Evolutionary conservation across 169 alveolate genomes (phyloP), one percentile per base, ranked within the genome.

Genomic region (Sarcocystis neurona): DNA sequence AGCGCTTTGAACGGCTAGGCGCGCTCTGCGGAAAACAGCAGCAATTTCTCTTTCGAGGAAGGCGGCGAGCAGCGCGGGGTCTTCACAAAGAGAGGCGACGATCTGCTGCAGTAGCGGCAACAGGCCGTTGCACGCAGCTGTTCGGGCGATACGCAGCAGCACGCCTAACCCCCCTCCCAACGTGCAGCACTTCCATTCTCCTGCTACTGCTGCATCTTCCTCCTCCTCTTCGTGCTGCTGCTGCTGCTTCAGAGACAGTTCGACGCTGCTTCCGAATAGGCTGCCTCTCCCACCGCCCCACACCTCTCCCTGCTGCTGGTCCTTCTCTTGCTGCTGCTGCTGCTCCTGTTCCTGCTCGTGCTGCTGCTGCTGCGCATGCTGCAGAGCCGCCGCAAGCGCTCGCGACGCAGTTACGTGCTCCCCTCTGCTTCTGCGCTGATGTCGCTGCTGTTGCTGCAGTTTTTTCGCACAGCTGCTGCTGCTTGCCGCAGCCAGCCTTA

Each of bases 161-260:
- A 87, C 79, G 37, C 91, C 91, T 23, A 87, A 44, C 46, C 91
- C 88, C 70, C 91, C 84, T 39, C 89, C 91, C 50, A 48, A 20
- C 30, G 82, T 18, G 18, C 41, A 70, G 27, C 47, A 18, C 47
- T 8, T 70, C 79, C 8, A 8, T 18, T 8, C 60, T 50, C 60
- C 27, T 18, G 70, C 4, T 27, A 5, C 3, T 34, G 18, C 70
- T 58, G 70, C 39, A 32, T 1, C 2, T n/a, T 20, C 32, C 75
- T 15, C 32, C 43, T 1, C 75, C 12, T 1, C 75, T 20, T 6
- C 60, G 27, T 48, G 6, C 60, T 10, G 60, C 60, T 41, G 0
- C 43, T n/a, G n/a, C n/a, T n/a, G n/a, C 27, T 10, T 1, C 75
- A 43, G 75, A 15, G 32, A 43, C 34, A 63, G 75, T 2, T 37